A percentile compares a stretch with the other conserved stretches of the same genome.
Conservation (phyloP, 225 moss, liverwort and hornwort genomes). For the Physcomitrium patens region DNA sequence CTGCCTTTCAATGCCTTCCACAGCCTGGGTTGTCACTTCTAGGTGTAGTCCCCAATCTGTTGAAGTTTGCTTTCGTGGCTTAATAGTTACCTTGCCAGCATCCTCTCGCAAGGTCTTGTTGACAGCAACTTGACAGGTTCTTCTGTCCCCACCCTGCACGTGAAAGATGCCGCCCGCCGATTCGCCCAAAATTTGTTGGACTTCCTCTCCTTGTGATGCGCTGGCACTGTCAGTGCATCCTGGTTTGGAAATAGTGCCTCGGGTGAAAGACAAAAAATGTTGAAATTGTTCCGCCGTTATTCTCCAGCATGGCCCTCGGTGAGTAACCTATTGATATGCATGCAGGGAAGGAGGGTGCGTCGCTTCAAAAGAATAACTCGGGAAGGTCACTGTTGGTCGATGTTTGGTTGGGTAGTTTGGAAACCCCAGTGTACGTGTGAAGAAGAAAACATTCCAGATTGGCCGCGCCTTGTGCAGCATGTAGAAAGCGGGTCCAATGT, state of each 20-base stretch:
- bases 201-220: slow-evolving; percentile 7
- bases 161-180: slow-evolving; percentile 25
- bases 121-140: too few relatives aligned
- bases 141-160: slow-evolving; percentile 8
- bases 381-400: slow-evolving; percentile 30
- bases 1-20: not conserved
- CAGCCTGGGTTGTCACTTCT: not conserved
- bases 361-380: slow-evolving; percentile 55
- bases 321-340: slow-evolving; percentile 35
- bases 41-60: not conserved
- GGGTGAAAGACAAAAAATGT: not conserved
- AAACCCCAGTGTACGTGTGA: slow-evolving; percentile 42
- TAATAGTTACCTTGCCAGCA: slow-evolving; percentile 30
- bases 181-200: not conserved
- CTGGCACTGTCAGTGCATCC: not conserved
- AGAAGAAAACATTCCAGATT: slow-evolving; percentile 20
- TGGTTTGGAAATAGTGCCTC: not conserved
- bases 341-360: slow-evolving; percentile 57
- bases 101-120: not conserved
- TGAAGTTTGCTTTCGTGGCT: slow-evolving; percentile 11
- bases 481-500: not conserved
- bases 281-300: not conserved
- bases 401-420: slow-evolving; percentile 58
- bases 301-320: not conserved
- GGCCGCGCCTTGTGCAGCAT: not conserved